Base-by-base conservation (phyloP, 345 rosid species). In the Ceriops tagal region DNA sequence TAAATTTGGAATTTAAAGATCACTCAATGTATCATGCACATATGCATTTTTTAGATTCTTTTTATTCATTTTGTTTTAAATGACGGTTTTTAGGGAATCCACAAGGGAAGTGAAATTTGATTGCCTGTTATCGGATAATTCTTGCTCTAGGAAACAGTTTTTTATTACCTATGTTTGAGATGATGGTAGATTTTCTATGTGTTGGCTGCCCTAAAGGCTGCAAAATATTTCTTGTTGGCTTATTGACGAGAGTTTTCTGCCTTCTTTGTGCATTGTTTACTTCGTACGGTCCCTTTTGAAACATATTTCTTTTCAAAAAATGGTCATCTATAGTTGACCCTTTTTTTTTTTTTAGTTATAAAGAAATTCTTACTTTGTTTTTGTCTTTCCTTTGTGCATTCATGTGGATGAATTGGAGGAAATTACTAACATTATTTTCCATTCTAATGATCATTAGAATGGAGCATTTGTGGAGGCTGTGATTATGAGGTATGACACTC, bases 401-500 rank as follows among this genome's bases (percentile, higher is more conserved):
- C 59, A 24, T 24, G 59, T 10, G 8, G 11, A 10, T 56, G 4
- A 8, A 56, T 56, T 4, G 26, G 59, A 1, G 56, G 13, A 34
- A 32, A 22, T 55, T 73, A 61, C 58, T 64, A 55, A 31, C 61
- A 20, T 58, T 15, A 24, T 3, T 19, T 32, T 70, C 22, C 8
- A 13, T 58, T 66, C 8, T 56, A 39, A 16, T 64, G 61, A 6
- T 64, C 34, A n/a, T 53, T 74, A 93, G 99, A 90, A 79, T 76
- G 91, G 91, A 69, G 89, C 90, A 70, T 87, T 82, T 68, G 92
- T 95, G 82, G 96, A 95, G 79, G 92, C 98, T 67, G 99, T 95
- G 77, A 83, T 95, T 49, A 95, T 95, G 98, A 76, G 88, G 77
- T 95, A 95, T 16, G 96, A 95, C 71, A 86, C 85, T 24, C 88